Evolutionary conservation across 768 basidiomycete genomes (phyloP).

Genomic region (Leccinum arenicola): DNA sequence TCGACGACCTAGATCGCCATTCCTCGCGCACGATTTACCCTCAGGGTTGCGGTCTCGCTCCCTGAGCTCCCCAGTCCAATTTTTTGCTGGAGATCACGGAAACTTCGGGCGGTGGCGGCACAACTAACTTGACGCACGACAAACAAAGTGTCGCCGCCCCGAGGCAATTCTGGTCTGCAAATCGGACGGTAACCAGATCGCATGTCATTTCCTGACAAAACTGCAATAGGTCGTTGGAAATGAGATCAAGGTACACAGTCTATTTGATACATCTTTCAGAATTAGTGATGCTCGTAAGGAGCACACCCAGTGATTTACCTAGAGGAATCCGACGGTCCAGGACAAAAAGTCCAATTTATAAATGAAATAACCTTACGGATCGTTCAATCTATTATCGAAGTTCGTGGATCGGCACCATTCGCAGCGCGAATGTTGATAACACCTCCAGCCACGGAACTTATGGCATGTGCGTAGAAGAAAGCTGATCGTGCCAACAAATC

Average conservation of each 20-base stretch:
- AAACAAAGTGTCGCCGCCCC: not conserved
- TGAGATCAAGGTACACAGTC: not conserved
- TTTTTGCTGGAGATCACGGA: not conserved
- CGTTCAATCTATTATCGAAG: slow-evolving; percentile 34
- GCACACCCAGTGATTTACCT: not conserved
- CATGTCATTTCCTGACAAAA: not conserved
- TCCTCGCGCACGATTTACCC: too few relatives aligned
- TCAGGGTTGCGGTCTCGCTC: too few relatives aligned
- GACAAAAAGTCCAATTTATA: not conserved
- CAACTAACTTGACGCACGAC: not conserved
- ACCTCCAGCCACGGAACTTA: slow-evolving; percentile 42
- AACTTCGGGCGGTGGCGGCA: not conserved
- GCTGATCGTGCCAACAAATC: slow-evolving; percentile 34
- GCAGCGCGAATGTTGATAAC: slow-evolving; percentile 41
- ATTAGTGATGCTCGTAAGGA: not conserved
- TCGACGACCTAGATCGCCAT: not conserved
- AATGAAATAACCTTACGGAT: not conserved
- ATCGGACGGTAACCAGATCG: not conserved
- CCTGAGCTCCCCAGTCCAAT: too few relatives aligned
- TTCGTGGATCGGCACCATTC: slow-evolving; percentile 38
- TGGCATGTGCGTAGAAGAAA: slow-evolving; percentile 43
- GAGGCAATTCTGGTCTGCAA: not conserved
- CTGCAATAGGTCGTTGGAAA: not conserved
- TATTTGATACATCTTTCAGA: not conserved
- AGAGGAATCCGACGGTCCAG: not conserved